A percentile compares a stretch with the other conserved stretches of the same genome.
These are phyloP conservation scores for Codiaeum variegatum DNA, from an alignment of 441 rosid species.

Conservation along the genomic window DNA sequence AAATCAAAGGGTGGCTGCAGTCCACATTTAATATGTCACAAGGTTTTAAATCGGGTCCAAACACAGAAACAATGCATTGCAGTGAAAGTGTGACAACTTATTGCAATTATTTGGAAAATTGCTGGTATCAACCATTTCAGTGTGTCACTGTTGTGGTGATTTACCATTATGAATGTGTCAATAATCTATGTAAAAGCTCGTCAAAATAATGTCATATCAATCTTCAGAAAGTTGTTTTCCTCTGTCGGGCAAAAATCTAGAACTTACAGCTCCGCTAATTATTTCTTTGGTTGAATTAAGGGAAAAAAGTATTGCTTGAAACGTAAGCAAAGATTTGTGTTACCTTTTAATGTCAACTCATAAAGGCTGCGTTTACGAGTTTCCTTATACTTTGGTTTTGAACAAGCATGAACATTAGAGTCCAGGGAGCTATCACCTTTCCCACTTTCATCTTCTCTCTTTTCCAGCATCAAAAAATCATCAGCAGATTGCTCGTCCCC, in stretches of 20 bases:
- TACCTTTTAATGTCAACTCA: constrained; percentile 47
- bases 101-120: no score
- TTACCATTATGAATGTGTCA: no score
- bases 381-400: constrained; percentile 35
- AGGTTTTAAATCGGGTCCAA: no score
- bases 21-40: not conserved
- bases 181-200: no score
- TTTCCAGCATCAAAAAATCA: constrained; percentile 23
- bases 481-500: constrained; percentile 21
- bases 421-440: constrained; percentile 8
- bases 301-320: not conserved
- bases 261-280: not conserved
- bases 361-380: constrained; percentile 43
- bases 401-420: constrained; percentile 14
- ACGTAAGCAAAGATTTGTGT: not conserved
- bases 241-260: not conserved
- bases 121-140: no score
- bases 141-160: no score
- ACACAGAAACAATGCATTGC: no score
- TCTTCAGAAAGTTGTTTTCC: not conserved
- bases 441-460: constrained; percentile 16
- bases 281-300: not conserved
- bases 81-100: no score
- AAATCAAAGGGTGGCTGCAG: not conserved
- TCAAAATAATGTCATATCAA: no score